Evolutionary conservation across 257 asterid species (phyloP), one percentile per base, ranked within the genome.

Genomic region (Oldenlandia corymbosa): DNA sequence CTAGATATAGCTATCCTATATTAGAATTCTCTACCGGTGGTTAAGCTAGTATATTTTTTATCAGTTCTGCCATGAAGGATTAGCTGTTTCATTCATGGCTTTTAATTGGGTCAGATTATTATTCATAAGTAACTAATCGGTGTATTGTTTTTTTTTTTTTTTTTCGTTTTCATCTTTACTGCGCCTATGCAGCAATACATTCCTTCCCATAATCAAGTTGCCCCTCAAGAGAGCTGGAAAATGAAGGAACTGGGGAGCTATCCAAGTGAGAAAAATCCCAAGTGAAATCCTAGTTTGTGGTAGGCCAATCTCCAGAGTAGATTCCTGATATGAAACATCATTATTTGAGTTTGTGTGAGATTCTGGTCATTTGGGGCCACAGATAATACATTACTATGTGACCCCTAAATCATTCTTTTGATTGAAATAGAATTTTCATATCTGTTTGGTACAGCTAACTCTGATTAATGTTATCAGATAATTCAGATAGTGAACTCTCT

Each of bases 181-280:
- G 54, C 81, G 76, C 87, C 41, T 77, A 50, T 83, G 76, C 87
- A 93, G 99, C 82, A 84, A 81, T 72, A 73, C 60, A 64, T 67
- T 60, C 88, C 95, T 21, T 82, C 75, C 37, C 68, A 78, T 51
- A 97, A 80, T 50, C 83, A 84, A 45, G 88, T 87, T 21, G 96
- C 99, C 65, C 87, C 99, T 60, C 94, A 85, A 43, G 99, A 93
- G 67, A 87, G 92, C 94, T 93, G 99, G 96, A 75, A 90, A 72
- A 83, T 80, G 86, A 84, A 78, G 82, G 71, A 84, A 61, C 80
- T 89, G 66, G 88, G 82, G 30, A 57, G 60, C 63, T 83, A 83
- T 72, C 85, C 93, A 21, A 65, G 75, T 18, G 77, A 72, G 58
- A 73, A 80, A 60, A 68, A 75, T 62, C 69, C 79, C 43, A 55